These are phyloP conservation scores for Scutellaria galericulata DNA, from an alignment of 257 asterid species.

Conservation along the genomic window DNA sequence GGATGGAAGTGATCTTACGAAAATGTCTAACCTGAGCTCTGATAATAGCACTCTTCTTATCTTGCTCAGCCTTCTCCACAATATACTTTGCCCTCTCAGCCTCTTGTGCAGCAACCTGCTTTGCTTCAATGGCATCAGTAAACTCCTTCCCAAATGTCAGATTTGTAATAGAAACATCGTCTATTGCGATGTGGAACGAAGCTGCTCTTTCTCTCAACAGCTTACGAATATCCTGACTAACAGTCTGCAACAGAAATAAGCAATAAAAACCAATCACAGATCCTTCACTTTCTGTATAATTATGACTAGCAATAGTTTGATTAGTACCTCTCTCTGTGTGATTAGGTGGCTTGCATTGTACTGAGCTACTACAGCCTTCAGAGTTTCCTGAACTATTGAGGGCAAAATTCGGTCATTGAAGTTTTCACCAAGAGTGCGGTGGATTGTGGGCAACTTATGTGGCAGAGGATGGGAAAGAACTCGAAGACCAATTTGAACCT, in stretches of 20 bases:
- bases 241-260: slow-evolving; percentile 45
- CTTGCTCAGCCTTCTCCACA: slow-evolving; percentile 92
- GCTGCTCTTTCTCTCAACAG: slow-evolving; percentile 76
- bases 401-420: slow-evolving; percentile 86
- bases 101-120: slow-evolving; percentile 91
- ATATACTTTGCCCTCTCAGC: slow-evolving; percentile 93
- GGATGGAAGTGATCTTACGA: neutral
- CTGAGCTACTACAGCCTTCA: slow-evolving; percentile 92
- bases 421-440: slow-evolving; percentile 82
- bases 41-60: slow-evolving; percentile 77
- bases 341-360: slow-evolving; percentile 95
- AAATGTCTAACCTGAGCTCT: slow-evolving; percentile 71
- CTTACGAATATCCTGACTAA: slow-evolving; percentile 77
- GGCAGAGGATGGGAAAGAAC: slow-evolving; percentile 89
- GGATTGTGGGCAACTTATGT: slow-evolving; percentile 76
- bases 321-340: slow-evolving; percentile 85
- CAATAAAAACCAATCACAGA: no score
- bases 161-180: slow-evolving; percentile 81
- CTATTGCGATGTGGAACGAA: slow-evolving; percentile 79
- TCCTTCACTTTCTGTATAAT: no score
- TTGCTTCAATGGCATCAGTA: slow-evolving; percentile 89
- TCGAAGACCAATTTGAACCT: slow-evolving; percentile 93
- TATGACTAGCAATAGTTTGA: no score
- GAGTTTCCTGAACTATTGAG: slow-evolving; percentile 86
- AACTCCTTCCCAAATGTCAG: slow-evolving; percentile 85